Evolutionary conservation across 106 monocot species (phyloP).

Genomic region (Apostasia shenzhenica): DNA sequence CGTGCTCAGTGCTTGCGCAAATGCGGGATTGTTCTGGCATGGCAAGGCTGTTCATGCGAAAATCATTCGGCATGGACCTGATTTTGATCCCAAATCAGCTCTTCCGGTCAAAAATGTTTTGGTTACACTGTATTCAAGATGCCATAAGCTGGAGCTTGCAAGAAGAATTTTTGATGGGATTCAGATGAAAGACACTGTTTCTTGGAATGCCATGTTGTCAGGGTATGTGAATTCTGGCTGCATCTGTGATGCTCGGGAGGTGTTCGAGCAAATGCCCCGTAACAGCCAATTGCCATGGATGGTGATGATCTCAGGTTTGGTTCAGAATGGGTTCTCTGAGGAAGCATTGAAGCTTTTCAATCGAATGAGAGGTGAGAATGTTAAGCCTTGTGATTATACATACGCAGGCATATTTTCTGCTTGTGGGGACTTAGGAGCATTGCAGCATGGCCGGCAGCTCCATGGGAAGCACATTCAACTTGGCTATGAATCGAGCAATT

Average conservation of each 20-base stretch:
- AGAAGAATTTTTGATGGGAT: conserved; percentile 55
- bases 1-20: conserved; percentile 69
- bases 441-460: conserved; percentile 58
- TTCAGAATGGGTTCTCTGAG: conserved; percentile 67
- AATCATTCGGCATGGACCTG: conserved; percentile 39
- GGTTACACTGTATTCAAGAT: conserved; percentile 67
- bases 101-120: conserved; percentile 69
- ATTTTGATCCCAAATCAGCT: conserved; percentile 32
- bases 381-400: conserved; percentile 70
- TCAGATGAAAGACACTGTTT: conserved; percentile 58
- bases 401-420: conserved; percentile 61
- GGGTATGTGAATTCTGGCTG: conserved; percentile 45
- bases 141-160: conserved; percentile 40
- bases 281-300: conserved; percentile 71
- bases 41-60: conserved; percentile 78
- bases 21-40: conserved; percentile 33
- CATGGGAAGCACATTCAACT: conserved; percentile 55
- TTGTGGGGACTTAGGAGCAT: conserved; percentile 66
- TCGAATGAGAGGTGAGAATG: conserved; percentile 45
- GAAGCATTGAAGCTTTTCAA: conserved; percentile 63
- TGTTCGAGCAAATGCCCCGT: conserved; percentile 54
- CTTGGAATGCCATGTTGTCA: conserved; percentile 88
- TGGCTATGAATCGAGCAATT: conserved; percentile 74
- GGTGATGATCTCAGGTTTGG: conserved; percentile 79
- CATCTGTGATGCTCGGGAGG: conserved; percentile 33